These are phyloP conservation scores for Remersonia thermophila DNA, from an alignment of 2,329 filamentous ascomycete species.

Conservation along the genomic window DNA sequence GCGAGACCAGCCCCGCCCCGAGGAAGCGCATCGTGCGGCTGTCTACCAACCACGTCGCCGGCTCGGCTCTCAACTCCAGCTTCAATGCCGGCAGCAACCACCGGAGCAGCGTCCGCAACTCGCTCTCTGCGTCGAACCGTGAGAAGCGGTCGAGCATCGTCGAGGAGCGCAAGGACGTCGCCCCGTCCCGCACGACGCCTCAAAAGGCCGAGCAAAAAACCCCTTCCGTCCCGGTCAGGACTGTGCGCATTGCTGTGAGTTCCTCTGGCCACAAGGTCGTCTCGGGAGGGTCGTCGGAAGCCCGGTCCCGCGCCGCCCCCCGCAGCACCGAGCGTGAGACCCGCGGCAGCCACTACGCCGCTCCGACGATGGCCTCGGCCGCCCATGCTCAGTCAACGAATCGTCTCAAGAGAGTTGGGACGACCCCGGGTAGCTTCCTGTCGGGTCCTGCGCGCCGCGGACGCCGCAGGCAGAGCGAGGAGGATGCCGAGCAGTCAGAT, in stretches of 20 bases:
- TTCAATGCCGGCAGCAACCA: conserved; percentile 11
- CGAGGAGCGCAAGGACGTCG: conserved; percentile 22
- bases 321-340: conserved; percentile 35
- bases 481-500: conserved; percentile 42
- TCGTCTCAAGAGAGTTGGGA: conserved; percentile 64
- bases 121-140: conserved; percentile 28
- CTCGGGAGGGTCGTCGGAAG: conserved; percentile 25
- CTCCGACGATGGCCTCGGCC: conserved; percentile 33
- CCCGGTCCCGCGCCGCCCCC: conserved; percentile 23
- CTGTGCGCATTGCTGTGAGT: conserved; percentile 42
- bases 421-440: conserved; percentile 63
- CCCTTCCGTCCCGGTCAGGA: conserved; percentile 36
- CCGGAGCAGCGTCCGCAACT: conserved; percentile 38
- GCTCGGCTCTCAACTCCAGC: conserved; percentile 18
- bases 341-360: conserved; percentile 37
- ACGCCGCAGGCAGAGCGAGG: conserved; percentile 53
- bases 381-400: conserved; percentile 56
- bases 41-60: conserved; percentile 30
- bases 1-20: conserved; percentile 37
- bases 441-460: conserved; percentile 70
- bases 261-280: conserved; percentile 35
- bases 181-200: conserved; percentile 9
- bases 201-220: conserved; percentile 31
- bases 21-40: conserved; percentile 47
- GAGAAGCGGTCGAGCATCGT: conserved; percentile 15